Percentiles rank a stretch among this genome's conserved stretches.
These are phyloP conservation scores for Colletotrichum sp. DNA, from an alignment of 2,329 filamentous ascomycete genomes.

Conservation along the genomic window DNA sequence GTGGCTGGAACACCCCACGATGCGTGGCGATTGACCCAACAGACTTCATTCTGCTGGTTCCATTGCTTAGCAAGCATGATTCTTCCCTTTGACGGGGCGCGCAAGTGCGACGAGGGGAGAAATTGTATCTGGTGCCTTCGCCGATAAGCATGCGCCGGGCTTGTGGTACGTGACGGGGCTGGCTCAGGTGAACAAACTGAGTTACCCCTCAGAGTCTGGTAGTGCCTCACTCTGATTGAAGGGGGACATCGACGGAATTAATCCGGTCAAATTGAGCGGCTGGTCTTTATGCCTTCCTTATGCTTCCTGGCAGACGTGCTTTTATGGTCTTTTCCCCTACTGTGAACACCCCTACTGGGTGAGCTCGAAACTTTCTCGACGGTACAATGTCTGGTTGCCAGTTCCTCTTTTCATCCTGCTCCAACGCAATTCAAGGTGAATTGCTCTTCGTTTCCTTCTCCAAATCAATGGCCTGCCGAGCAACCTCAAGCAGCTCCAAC, in stretches of 20 bases:
- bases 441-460: not conserved
- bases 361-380: not conserved
- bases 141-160: not conserved
- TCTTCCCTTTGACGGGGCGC: too few species aligned
- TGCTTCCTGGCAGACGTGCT: not conserved
- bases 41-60: too few species aligned
- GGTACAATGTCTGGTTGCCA: not conserved
- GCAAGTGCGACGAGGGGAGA: too few species aligned
- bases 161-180: not conserved
- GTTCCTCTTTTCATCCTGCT: not conserved
- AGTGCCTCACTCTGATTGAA: not conserved
- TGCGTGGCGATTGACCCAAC: too few species aligned
- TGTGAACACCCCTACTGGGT: not conserved
- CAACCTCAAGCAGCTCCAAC: not conserved
- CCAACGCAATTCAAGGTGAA: not conserved
- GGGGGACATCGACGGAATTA: not conserved
- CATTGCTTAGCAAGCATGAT: too few species aligned
- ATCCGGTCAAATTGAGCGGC: not conserved
- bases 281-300: not conserved
- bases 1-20: too few species aligned
- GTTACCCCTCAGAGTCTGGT: not conserved
- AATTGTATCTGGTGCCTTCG: too few species aligned
- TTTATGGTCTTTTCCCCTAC: not conserved
- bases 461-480: not conserved
- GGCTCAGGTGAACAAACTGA: not conserved